Conservation (phyloP, 176 grass and related monocot species). For the Oryza longistaminata region DNA sequence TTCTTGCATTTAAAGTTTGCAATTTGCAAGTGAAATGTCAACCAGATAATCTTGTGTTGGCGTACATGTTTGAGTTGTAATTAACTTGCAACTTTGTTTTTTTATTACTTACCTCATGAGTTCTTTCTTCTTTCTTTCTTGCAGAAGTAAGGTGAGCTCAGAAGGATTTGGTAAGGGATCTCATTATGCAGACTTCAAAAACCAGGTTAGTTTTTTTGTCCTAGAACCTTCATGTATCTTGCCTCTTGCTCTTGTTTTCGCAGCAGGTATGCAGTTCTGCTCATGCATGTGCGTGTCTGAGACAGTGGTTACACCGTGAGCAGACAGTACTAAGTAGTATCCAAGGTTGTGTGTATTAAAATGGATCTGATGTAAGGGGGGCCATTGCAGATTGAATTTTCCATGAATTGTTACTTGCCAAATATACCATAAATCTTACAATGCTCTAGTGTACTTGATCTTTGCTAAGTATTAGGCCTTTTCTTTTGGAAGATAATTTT, state of each 20-base stretch:
- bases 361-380: constrained; percentile 25
- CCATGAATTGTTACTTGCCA: constrained; percentile 20
- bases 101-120: constrained; percentile 2
- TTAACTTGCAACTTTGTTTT: not conserved
- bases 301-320: not conserved
- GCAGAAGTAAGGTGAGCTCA: constrained; percentile 35
- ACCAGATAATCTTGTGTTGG: not conserved
- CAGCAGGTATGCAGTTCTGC: constrained; percentile 33
- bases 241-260: constrained; percentile 4
- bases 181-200: constrained; percentile 81
- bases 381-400: constrained; percentile 22
- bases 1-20: not conserved
- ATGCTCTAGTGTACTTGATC: not conserved
- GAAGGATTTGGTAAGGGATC: constrained; percentile 43
- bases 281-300: constrained; percentile 47
- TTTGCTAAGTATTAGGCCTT: not conserved
- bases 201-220: constrained; percentile 55
- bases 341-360: constrained; percentile 48
- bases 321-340: constrained; percentile 24
- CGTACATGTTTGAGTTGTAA: not conserved
- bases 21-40: not conserved
- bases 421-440: constrained; percentile 17
- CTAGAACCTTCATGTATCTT: constrained; percentile 25
- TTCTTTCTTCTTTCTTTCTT: constrained; percentile 26
- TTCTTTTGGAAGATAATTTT: constrained; percentile 2